phyloP scores from a whole-genome alignment of 495 filamentous ascomycete genomes.

The Neurospora sp. region DNA sequence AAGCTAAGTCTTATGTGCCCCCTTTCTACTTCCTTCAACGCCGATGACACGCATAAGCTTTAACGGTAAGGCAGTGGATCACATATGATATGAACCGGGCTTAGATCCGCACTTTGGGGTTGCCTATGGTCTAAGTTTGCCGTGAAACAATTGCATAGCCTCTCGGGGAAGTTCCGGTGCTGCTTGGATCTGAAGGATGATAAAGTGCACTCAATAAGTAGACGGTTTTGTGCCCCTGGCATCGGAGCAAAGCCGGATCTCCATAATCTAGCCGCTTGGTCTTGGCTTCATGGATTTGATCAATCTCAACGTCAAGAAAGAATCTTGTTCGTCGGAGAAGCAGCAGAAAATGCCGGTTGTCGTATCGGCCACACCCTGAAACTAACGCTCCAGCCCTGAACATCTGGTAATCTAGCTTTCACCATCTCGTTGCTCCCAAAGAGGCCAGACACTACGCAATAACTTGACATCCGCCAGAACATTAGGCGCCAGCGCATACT shows the following conservation, averaged over 20 bases:
- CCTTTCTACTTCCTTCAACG: accelerated
- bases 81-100: neutral
- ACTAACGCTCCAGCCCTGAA: no score
- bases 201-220: neutral
- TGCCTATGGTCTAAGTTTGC: neutral
- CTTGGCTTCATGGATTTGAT: neutral
- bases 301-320: neutral
- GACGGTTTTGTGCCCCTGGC: neutral
- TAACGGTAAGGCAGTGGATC: neutral
- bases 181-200: neutral
- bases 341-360: no score
- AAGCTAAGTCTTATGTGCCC: neutral
- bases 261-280: neutral
- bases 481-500: neutral
- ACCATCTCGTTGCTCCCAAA: neutral
- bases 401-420: no score
- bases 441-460: neutral
- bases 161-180: neutral
- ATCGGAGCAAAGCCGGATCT: neutral
- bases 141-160: neutral
- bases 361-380: neutral
- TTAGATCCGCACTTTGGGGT: neutral
- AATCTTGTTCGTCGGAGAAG: neutral
- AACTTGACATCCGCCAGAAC: neutral
- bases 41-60: neutral